Percentiles rank a stretch among this genome's conserved stretches.
Evolutionary conservation across 495 filamentous ascomycete genomes (phyloP).

Genomic region (Penicillium angulare): DNA sequence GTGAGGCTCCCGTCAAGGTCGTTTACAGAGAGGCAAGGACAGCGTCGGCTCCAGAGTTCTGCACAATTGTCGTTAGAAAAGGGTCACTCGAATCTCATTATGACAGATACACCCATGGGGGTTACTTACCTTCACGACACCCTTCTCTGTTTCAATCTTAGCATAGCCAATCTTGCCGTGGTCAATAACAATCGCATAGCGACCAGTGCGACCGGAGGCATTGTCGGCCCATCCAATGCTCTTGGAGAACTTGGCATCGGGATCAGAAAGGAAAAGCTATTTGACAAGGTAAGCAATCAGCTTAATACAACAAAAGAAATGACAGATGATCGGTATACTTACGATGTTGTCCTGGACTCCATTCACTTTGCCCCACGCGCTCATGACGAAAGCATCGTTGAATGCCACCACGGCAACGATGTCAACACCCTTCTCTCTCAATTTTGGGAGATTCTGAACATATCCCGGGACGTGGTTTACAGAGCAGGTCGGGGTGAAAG

Average conservation of each 20-base stretch:
- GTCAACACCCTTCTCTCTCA: conserved; percentile 83
- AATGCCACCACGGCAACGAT: conserved; percentile 76
- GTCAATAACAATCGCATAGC: conserved; percentile 85
- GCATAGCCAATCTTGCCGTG: conserved; percentile 86
- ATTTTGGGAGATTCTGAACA: conserved; percentile 65
- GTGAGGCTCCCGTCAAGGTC: background rate
- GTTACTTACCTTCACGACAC: conserved; percentile 43
- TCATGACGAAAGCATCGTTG: conserved; percentile 91
- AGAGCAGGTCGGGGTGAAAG: conserved; percentile 93
- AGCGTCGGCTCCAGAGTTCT: conserved; percentile 72
- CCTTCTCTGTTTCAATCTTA: conserved; percentile 68
- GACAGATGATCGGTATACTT: conserved; percentile 35
- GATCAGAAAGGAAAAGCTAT: conserved; percentile 79
- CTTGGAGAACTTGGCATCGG: conserved; percentile 70
- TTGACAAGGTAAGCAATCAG: background rate
- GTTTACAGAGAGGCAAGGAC: conserved; percentile 48
- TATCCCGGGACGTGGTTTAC: conserved; percentile 81
- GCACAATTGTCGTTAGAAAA: no score
- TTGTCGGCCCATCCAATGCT: conserved; percentile 75
- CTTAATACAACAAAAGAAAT: background rate
- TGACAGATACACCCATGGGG: background rate
- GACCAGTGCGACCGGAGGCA: conserved; percentile 61
- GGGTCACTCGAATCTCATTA: background rate
- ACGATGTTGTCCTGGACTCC: conserved; percentile 70
- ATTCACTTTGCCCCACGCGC: conserved; percentile 93